phyloP scores from a whole-genome alignment of 2,329 filamentous ascomycete species.

The Zymoseptoria tritici region DNA sequence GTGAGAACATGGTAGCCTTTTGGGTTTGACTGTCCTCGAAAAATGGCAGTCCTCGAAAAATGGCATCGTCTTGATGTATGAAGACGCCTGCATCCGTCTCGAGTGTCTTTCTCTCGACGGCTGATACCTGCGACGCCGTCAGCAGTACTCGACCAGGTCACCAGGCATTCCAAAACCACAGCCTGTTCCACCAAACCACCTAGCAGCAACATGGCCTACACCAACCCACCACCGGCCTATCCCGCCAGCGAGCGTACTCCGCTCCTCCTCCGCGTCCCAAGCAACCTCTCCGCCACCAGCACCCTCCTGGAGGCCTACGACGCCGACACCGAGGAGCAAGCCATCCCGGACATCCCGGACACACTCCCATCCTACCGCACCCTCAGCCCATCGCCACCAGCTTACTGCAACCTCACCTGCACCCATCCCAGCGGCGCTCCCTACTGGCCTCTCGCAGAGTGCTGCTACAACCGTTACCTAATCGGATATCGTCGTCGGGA shows the following conservation, averaged over 20 bases:
- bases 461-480: background rate
- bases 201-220: background rate
- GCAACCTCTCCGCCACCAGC: background rate
- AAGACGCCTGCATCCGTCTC: background rate
- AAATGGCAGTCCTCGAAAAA: background rate
- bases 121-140: background rate
- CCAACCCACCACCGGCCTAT: background rate
- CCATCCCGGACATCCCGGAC: background rate
- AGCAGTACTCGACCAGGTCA: background rate
- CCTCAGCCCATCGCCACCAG: background rate
- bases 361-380: background rate
- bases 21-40: background rate
- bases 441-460: background rate
- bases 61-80: background rate
- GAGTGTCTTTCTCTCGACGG: background rate
- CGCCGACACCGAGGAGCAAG: background rate
- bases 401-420: background rate
- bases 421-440: background rate
- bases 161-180: background rate
- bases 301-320: background rate
- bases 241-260: background rate
- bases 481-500: background rate
- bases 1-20: too few species aligned
- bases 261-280: background rate
- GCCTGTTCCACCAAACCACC: background rate